Evolutionary conservation across 768 basidiomycete genomes (phyloP).

Genomic region (Mrakia gelida): DNA sequence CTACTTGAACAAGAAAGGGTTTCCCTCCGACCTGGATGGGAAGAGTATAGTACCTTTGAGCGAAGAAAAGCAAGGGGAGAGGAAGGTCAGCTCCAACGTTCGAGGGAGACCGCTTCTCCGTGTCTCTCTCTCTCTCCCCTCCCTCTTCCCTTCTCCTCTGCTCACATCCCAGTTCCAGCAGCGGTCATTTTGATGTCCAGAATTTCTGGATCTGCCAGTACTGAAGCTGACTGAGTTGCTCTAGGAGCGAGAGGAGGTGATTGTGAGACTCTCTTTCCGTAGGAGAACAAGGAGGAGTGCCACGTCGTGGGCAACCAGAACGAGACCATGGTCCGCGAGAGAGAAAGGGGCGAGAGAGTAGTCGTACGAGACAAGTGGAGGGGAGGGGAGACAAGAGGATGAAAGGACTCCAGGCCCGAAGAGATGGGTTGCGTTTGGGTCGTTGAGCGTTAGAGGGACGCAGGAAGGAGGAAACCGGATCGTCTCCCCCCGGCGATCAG

Average conservation of each 20-base stretch:
- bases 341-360: no score
- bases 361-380: no score
- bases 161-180: constrained; percentile 20
- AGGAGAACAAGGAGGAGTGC: background rate
- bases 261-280: background rate
- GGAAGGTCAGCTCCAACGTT: background rate
- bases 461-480: no score
- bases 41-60: constrained; percentile 25
- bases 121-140: no score
- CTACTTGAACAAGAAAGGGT: constrained; percentile 9
- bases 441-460: no score
- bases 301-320: no score
- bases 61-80: background rate
- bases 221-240: background rate
- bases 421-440: no score
- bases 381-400: no score
- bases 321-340: no score
- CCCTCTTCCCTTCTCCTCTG: background rate
- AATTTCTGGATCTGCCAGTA: constrained; percentile 7
- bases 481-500: no score
- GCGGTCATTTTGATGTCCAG: constrained; percentile 5
- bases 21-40: constrained; percentile 24
- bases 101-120: background rate
- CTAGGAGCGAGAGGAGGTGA: background rate
- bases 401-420: no score